Evolutionary conservation across 495 filamentous ascomycete species (phyloP).

Genomic region (Collariella sp.): DNA sequence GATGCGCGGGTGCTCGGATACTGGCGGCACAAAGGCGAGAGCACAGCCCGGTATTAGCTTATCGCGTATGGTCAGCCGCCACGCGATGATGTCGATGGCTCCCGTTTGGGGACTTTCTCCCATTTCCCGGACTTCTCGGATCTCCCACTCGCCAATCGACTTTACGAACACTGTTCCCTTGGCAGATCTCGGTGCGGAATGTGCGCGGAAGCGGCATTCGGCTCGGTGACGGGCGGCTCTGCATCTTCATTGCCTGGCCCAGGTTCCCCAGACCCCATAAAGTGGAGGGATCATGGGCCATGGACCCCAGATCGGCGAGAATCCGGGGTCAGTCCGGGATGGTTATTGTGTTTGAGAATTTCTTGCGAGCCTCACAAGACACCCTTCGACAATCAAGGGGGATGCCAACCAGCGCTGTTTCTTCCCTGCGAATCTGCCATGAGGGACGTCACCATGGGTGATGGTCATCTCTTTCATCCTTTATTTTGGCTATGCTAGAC

Average conservation of each 20-base stretch:
- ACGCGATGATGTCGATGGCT: conserved; percentile 23
- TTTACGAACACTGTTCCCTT: background rate
- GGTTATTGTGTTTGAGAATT: too few relatives aligned
- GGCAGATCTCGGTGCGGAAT: conserved; percentile 5
- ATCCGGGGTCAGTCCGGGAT: background rate
- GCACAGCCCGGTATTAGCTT: conserved; percentile 11
- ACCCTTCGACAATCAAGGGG: too few relatives aligned
- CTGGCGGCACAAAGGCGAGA: conserved; percentile 16
- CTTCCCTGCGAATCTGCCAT: too few relatives aligned
- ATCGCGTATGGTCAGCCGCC: background rate
- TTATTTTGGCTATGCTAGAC: too few relatives aligned
- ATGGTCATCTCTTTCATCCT: too few relatives aligned
- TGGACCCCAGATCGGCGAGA: background rate
- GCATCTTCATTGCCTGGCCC: background rate
- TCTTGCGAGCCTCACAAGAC: too few relatives aligned
- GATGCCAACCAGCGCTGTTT: too few relatives aligned
- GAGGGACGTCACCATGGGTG: too few relatives aligned
- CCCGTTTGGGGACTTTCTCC: conserved; percentile 8
- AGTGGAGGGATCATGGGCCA: background rate
- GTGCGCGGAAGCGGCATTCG: conserved; percentile 4
- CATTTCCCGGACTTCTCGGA: background rate
- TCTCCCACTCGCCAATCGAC: background rate
- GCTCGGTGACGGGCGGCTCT: conserved; percentile 9
- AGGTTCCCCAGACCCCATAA: background rate
- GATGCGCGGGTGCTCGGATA: conserved; percentile 17